phyloP scores from a whole-genome alignment of 768 basidiomycete species.

The Gloeophyllum trabeum region DNA sequence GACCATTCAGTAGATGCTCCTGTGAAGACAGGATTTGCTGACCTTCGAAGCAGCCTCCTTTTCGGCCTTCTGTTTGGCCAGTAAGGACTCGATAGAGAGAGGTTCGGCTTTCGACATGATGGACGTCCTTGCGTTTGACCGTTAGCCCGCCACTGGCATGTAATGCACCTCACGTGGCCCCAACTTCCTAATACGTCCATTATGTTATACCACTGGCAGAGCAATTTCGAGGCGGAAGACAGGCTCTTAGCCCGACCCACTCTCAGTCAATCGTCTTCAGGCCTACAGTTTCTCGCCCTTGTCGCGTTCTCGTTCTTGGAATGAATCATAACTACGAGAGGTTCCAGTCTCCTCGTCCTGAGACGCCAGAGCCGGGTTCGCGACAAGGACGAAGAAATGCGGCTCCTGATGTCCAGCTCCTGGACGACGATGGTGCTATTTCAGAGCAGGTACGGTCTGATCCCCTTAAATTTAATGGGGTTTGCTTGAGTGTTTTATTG shows the following conservation, averaged over 20 bases:
- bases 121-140: too few relatives aligned
- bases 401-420: conserved; percentile 37
- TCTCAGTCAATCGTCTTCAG: too few relatives aligned
- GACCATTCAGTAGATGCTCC: conserved; percentile 2
- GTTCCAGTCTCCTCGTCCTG: conserved; percentile 36
- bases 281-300: too few relatives aligned
- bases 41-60: conserved; percentile 90
- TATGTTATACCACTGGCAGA: too few relatives aligned
- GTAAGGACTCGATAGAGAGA: conserved; percentile 77
- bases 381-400: conserved; percentile 47
- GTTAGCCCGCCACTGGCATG: too few relatives aligned
- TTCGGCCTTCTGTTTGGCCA: conserved; percentile 81
- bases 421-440: conserved; percentile 63
- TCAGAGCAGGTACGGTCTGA: conserved; percentile 40
- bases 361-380: conserved; percentile 52
- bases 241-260: too few relatives aligned
- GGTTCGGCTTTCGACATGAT: conserved; percentile 53
- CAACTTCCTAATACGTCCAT: too few relatives aligned
- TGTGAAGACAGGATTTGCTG: conserved; percentile 6
- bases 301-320: too few relatives aligned
- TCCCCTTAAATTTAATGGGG: background rate
- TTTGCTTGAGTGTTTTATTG: background rate
- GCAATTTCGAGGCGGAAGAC: too few relatives aligned
- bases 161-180: too few relatives aligned
- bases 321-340: too few relatives aligned